phyloP scores from a whole-genome alignment of 768 basidiomycete species.

The Collybia sp. region DNA sequence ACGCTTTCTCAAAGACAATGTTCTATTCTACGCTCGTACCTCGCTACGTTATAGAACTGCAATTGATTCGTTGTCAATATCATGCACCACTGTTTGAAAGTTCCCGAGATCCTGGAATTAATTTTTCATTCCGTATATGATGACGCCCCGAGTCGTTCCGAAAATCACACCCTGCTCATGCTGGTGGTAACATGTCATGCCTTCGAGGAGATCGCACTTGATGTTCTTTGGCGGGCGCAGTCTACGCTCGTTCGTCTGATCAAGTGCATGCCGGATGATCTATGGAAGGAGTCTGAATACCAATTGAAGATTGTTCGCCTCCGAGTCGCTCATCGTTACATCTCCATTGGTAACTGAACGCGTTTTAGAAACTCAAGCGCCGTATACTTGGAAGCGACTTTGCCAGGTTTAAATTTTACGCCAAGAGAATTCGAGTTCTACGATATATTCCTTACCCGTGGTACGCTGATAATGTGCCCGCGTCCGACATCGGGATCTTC shows the following conservation, averaged over 20 bases:
- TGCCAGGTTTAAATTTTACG: slow-evolving; percentile 1
- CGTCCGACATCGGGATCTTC: no score
- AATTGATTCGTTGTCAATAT: no score
- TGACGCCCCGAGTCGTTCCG: slow-evolving; percentile 1
- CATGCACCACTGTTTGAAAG: slow-evolving; percentile 6
- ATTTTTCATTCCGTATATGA: slow-evolving; percentile 5
- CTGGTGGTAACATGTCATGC: slow-evolving; percentile 6
- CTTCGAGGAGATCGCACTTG: slow-evolving; percentile 2
- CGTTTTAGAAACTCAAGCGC: slow-evolving; percentile 1
- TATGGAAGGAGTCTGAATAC: slow-evolving; percentile 6
- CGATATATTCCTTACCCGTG: slow-evolving; percentile 1
- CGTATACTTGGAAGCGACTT: not conserved
- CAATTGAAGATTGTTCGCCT: not conserved
- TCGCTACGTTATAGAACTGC: no score
- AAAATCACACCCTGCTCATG: not conserved
- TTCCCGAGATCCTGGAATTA: slow-evolving; percentile 4
- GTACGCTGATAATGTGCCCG: not conserved
- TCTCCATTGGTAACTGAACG: not conserved
- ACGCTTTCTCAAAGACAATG: no score
- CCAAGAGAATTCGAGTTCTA: not conserved
- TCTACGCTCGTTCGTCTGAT: not conserved
- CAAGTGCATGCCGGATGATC: not conserved
- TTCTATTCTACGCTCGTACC: no score
- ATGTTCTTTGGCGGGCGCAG: slow-evolving; percentile 1
- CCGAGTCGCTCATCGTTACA: not conserved